Base-by-base conservation (phyloP, 208 protist genomes). In the Leishmania guyanensis region DNA sequence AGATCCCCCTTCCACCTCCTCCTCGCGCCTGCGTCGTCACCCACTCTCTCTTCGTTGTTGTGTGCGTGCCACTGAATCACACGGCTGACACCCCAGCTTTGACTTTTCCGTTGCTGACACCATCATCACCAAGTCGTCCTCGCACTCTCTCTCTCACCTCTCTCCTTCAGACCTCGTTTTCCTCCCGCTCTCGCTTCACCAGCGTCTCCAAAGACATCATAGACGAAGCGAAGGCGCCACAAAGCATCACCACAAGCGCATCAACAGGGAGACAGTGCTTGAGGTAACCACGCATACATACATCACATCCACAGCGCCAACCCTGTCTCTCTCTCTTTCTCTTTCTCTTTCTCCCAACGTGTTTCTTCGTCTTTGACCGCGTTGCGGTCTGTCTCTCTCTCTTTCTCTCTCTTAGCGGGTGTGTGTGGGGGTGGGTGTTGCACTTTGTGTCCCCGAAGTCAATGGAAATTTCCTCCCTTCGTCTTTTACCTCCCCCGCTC, bases 101-200 rank as follows among this genome's bases (percentile, higher is more conserved):
- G 39, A 43, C 39, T 43, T 43, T 43, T 43, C 39, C 39, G 39
- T 43, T 43, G 39, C 39, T 62, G 20, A n/a, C 56, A 26, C 20
- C 56, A 62, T 62, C 56, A 26, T 16, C 56, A 62, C 20, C 56
- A 26, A 62, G 56, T n/a, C 56, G 26, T 16, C 56, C 26, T 26
- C 26, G 14, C 20, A 62, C 14, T 62, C 56, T 26, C 56, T n/a
- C 56, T 26, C 56, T 26, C 56, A 62, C 56, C 39, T 2, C 39
- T 43, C 39, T 43, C 39, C 39, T 43, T 43, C 39, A 1, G 39
- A 64, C 29, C 56, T 29, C 75, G 60, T 39, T 74, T 72, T 29
- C 79, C 77, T 26, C 75, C 82, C 65, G 80, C 51, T 78, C 75
- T 66, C 51, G 36, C 33, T 68, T 56, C 39, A 43, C 39, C 39